Conservation (phyloP, 345 rosid genomes). For the Rhodamnia rubescens region DNA sequence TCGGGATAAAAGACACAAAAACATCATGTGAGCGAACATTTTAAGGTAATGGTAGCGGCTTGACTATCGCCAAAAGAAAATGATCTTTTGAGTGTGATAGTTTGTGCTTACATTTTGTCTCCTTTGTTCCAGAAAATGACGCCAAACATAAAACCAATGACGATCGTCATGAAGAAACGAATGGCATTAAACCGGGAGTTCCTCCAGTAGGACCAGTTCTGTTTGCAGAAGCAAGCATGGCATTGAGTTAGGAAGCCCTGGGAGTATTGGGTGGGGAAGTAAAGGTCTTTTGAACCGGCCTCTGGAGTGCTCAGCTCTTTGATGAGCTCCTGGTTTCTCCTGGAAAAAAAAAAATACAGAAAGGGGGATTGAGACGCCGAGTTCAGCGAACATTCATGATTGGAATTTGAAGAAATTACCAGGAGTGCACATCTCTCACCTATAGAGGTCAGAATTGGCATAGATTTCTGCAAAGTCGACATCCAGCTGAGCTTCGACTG, state of each 20-base stretch:
- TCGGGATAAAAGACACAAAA: neutral
- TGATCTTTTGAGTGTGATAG: neutral
- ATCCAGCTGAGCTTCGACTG: conserved; percentile 11
- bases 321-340: conserved; percentile 22
- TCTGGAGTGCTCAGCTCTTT: conserved; percentile 25
- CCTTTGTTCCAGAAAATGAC: conserved; percentile 27
- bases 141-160: conserved; percentile 23
- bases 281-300: conserved; percentile 20
- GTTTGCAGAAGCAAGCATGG: conserved; percentile 37
- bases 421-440: neutral
- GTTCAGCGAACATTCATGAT: neutral
- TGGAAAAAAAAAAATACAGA: neutral
- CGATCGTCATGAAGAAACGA: conserved; percentile 15
- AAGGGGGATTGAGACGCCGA: neutral
- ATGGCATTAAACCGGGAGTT: conserved; percentile 23
- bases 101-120: conserved; percentile 10
- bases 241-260: conserved; percentile 24
- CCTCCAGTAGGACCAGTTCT: conserved; percentile 39
- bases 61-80: neutral
- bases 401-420: neutral
- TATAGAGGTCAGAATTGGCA: conserved; percentile 19
- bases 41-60: neutral
- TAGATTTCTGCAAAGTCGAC: conserved; percentile 25
- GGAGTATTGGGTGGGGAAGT: conserved; percentile 27
- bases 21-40: neutral